Base-by-base conservation (phyloP, 2,329 filamentous ascomycete genomes). In the Scorias spongiosa region DNA sequence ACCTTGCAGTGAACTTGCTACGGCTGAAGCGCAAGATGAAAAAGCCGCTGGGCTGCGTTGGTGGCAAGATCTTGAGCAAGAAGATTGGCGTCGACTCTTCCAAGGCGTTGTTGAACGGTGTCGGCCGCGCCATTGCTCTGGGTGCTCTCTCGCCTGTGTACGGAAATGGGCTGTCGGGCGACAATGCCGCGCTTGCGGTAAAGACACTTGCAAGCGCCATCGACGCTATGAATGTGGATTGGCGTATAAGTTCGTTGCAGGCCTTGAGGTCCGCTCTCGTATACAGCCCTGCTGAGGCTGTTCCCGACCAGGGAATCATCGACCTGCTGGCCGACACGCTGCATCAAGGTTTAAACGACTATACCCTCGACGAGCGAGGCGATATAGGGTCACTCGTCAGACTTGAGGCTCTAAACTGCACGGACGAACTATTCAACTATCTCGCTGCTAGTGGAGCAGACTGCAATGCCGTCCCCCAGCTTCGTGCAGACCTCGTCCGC, bases 331-430 rank as follows among this genome's bases (percentile, higher is more conserved):
- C 17, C 14, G 29, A 45, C 9, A 51, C 55, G 2, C 39, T 58
- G 6, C 51, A 53, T 20, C 42, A 55, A 26, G 66, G 80, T 0
- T 64, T 98, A 26, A 81, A 89, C 51, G 88, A 98, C 58, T 96
- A 96, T 57, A 93, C 85, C 0, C 88, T 85, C 2, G 89, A 85
- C 51, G 80, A 88, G 11, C 73, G 87, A 45, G 91, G 91, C 12
- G 91, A 98, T 56, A 74, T 96, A 41, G 91, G 91, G 5, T 93
- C 88, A 0, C 75, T 88, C 42, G 82, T 93, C 3, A 75, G 91
- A 2, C 67, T 89, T 5, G 81, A 88, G 60, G 88, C 85, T 18
- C 72, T 95, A 10, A 72, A 75, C 47, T 77, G 76, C 2, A 68
- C 86, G 1, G 77, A 73, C 64, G 57, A 57, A 29, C 59, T 58